These are phyloP conservation scores for Sporisorium scitamineum DNA, from an alignment of 1,284 basidiomycete species.

Conservation along the genomic window DNA sequence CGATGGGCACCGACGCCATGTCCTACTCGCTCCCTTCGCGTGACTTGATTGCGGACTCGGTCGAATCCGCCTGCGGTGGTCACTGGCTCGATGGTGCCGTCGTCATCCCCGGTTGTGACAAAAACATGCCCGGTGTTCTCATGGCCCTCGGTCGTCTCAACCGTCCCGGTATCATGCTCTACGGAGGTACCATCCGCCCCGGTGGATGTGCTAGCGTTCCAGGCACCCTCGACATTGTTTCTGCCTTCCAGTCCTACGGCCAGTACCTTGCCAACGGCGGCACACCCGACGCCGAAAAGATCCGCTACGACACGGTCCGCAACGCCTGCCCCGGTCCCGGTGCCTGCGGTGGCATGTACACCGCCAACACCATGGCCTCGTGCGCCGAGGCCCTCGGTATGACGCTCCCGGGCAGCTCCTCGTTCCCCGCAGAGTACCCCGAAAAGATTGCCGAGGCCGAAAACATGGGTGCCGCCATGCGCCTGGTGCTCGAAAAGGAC, in stretches of 20 bases:
- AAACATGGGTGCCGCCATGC: conserved; percentile 59
- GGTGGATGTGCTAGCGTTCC: conserved; percentile 56
- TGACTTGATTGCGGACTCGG: conserved; percentile 67
- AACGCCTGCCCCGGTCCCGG: conserved; percentile 67
- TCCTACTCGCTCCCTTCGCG: conserved; percentile 66
- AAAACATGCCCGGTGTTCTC: conserved; percentile 69
- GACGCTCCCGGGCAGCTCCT: conserved; percentile 66
- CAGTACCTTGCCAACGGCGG: conserved; percentile 66
- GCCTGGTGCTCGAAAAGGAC: conserved; percentile 66
- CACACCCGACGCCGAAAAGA: conserved; percentile 63
- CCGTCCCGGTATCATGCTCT: conserved; percentile 68
- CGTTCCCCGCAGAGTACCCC: conserved; percentile 66
- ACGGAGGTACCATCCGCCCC: conserved; percentile 68
- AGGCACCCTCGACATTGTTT: conserved; percentile 66
- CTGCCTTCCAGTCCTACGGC: conserved; percentile 68
- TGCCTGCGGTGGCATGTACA: conserved; percentile 69
- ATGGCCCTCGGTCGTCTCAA: conserved; percentile 68
- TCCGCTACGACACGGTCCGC: conserved; percentile 65
- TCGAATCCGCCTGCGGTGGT: conserved; percentile 66
- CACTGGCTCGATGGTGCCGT: conserved; percentile 69
- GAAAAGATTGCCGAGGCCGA: conserved; percentile 67
- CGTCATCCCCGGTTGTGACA: conserved; percentile 68
- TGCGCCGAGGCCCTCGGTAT: conserved; percentile 68
- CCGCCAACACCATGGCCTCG: conserved; percentile 69
- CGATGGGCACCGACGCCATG: conserved; percentile 69